Evolutionary conservation across 2,329 filamentous ascomycete genomes (phyloP), one percentile per base, ranked within the genome.

Genomic region (Fusarium chlamydosporum): DNA sequence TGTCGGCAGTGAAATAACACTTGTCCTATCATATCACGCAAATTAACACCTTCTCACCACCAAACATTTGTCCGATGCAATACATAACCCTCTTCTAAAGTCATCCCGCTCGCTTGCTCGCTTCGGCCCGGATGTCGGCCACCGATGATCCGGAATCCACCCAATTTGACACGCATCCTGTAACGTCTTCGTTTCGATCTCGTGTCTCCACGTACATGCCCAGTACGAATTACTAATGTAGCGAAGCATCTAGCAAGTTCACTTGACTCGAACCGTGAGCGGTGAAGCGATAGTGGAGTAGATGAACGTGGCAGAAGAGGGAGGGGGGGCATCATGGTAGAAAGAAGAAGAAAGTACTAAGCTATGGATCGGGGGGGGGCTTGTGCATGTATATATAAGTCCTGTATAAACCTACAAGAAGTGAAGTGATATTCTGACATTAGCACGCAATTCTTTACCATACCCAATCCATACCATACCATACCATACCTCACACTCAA

Each of bases 401-500:
- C 23, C 23, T 23, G 23, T 23, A 35, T 29, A 9, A 27, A 42
- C 56, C 56, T 54, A 48, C 31, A 48, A 37, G 48, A 50, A 26
- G 38, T 37, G 15, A 20, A 45, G 15, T 26, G 13, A 33, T 23
- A 41, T 11, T 41, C 23, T 47, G 65, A 37, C 31, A 33, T 34
- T 52, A 73, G 68, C 63, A 72, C 66, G 70, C 59, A 72, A 72
- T 67, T 41, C 45, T 46, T 35, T 47, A 51, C 59, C 38, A 63
- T 34, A 58, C 59, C 53, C 27, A 57, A 61, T 57, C 12, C 45
- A 70, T 41, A 43, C 52, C 41, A n/a, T n/a, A n/a, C n/a, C n/a
- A n/a, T n/a, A n/a, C n/a, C n/a, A n/a, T n/a, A n/a, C n/a, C n/a
- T n/a, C n/a, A 34, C 26, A 33, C 26, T 9, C 34, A 46, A 34